These are phyloP conservation scores for Sclerotiophoma versabilis DNA, from an alignment of 2,329 filamentous ascomycete genomes.

Conservation along the genomic window DNA sequence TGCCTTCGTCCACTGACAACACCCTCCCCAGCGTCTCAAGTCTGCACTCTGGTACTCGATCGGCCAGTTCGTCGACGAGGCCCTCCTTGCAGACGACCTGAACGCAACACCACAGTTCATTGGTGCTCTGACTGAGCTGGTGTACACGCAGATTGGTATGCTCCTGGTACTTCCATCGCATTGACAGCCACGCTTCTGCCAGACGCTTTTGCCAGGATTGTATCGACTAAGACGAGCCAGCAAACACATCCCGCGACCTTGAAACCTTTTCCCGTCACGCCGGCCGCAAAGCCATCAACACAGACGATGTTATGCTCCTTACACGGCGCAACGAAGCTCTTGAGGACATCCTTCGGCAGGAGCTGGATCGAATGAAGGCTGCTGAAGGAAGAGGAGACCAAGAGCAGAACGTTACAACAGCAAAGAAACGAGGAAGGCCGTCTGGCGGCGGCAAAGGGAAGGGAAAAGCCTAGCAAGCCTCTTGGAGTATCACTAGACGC, in stretches of 20 bases:
- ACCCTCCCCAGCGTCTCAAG: slow-evolving; percentile 54
- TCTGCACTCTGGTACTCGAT: slow-evolving; percentile 53
- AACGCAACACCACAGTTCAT: slow-evolving; percentile 95
- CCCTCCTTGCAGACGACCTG: slow-evolving; percentile 73
- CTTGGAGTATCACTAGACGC: neutral
- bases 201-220: too few relatives aligned
- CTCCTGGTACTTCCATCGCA: slow-evolving; percentile 5
- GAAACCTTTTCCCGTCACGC: slow-evolving; percentile 73
- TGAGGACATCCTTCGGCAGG: slow-evolving; percentile 74
- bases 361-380: slow-evolving; percentile 62
- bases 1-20: neutral
- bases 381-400: slow-evolving; percentile 35
- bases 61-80: slow-evolving; percentile 78
- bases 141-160: slow-evolving; percentile 85
- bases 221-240: slow-evolving; percentile 17
- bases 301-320: slow-evolving; percentile 87
- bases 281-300: slow-evolving; percentile 78
- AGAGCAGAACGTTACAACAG: slow-evolving; percentile 12
- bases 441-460: slow-evolving; percentile 34
- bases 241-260: slow-evolving; percentile 61
- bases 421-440: slow-evolving; percentile 31
- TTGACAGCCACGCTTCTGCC: neutral
- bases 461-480: slow-evolving; percentile 5
- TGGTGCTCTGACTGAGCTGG: slow-evolving; percentile 75
- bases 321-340: slow-evolving; percentile 87